phyloP scores from a whole-genome alignment of 495 filamentous ascomycete genomes.

The Glonium stellatum region DNA sequence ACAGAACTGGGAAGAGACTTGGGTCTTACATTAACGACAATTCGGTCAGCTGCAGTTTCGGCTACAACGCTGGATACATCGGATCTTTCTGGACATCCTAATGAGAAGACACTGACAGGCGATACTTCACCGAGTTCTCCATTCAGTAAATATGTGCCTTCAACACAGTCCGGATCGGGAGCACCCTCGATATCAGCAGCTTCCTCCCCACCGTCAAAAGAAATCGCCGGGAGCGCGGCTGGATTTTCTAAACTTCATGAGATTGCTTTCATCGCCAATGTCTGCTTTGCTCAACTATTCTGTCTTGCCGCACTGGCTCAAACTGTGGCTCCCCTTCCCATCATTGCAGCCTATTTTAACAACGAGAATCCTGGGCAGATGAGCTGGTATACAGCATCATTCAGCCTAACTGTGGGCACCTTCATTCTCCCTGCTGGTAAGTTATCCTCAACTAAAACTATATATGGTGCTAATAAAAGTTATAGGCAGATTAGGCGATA shows the following conservation, averaged over 20 bases:
- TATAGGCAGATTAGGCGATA: constrained; percentile 15
- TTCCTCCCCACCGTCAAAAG: background rate
- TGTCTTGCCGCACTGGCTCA: constrained; percentile 3
- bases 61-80: too few relatives aligned
- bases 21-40: too few relatives aligned
- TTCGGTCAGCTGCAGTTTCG: too few relatives aligned
- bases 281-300: constrained; percentile 13
- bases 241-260: constrained; percentile 8
- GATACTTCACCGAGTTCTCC: too few relatives aligned
- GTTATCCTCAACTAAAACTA: background rate
- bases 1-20: too few relatives aligned
- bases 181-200: background rate
- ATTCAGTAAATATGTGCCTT: too few relatives aligned
- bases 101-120: too few relatives aligned
- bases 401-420: constrained; percentile 23
- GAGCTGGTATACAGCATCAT: constrained; percentile 24
- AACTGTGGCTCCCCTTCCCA: constrained; percentile 7
- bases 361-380: constrained; percentile 1
- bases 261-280: constrained; percentile 9
- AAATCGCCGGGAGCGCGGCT: background rate
- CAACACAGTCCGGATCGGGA: too few relatives aligned
- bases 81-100: too few relatives aligned
- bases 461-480: background rate
- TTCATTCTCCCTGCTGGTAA: constrained; percentile 27
- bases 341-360: constrained; percentile 5